A percentile compares a stretch with the other conserved stretches of the same genome.
Conservation (phyloP, 495 filamentous ascomycete species). For the Usnea hakonensis region DNA sequence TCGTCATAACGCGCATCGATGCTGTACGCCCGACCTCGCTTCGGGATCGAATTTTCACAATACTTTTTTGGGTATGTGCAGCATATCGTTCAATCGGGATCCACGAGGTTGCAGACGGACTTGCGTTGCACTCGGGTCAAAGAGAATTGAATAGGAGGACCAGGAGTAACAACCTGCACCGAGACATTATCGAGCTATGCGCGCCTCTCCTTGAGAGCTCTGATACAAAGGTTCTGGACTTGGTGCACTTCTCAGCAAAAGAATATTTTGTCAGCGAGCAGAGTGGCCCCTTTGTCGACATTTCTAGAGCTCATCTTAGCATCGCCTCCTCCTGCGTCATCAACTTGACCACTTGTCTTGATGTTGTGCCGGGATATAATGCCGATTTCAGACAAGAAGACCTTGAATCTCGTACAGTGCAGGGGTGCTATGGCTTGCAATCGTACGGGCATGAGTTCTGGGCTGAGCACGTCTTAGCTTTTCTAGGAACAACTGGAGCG, state of each 20-base stretch:
- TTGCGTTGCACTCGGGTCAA: background rate
- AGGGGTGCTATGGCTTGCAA: slow-evolving; percentile 12
- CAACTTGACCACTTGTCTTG: slow-evolving; percentile 11
- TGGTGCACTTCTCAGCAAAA: slow-evolving; percentile 18
- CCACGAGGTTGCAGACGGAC: slow-evolving; percentile 13
- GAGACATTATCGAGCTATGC: slow-evolving; percentile 12
- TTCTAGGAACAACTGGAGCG: background rate
- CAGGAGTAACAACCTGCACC: background rate
- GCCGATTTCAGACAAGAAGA: background rate
- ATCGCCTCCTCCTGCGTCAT: slow-evolving; percentile 9
- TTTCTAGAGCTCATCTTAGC: slow-evolving; percentile 6
- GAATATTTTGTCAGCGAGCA: slow-evolving; percentile 11
- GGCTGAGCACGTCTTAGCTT: slow-evolving; percentile 10
- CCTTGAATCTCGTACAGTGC: background rate
- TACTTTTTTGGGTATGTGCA: slow-evolving; percentile 15
- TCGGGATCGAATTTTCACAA: slow-evolving; percentile 4
- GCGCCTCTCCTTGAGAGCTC: slow-evolving; percentile 9
- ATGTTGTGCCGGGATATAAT: background rate
- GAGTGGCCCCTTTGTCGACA: slow-evolving; percentile 13
- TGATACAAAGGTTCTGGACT: background rate
- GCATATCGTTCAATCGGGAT: slow-evolving; percentile 6
- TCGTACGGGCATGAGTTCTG: slow-evolving; percentile 13
- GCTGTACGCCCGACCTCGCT: background rate
- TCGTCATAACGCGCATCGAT: slow-evolving; percentile 9
- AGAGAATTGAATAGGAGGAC: slow-evolving; percentile 6